A percentile compares a stretch with the other conserved stretches of the same genome.
phyloP scores from a whole-genome alignment of 352 stramenopile genomes.

The Pythium volutum region DNA sequence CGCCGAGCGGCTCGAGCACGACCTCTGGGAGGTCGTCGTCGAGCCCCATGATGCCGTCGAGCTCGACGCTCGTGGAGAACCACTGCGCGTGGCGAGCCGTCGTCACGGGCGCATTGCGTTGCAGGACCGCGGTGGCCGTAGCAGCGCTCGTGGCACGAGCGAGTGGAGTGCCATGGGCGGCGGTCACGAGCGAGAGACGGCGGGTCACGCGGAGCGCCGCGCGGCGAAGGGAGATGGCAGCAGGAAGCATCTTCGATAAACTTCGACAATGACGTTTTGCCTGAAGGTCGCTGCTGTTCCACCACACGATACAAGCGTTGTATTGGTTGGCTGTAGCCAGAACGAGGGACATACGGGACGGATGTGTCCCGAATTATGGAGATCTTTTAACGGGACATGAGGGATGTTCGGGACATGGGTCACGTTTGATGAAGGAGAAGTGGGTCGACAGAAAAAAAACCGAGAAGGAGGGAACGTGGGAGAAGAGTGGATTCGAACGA shows the following conservation, averaged over 20 bases:
- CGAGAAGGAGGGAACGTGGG: background rate
- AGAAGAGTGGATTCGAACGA: conserved; percentile 2
- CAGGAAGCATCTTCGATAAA: conserved; percentile 28
- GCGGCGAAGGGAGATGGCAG: conserved; percentile 30
- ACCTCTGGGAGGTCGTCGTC: conserved; percentile 41
- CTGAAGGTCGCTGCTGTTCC: conserved; percentile 7
- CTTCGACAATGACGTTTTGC: conserved; percentile 6
- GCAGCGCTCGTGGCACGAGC: background rate
- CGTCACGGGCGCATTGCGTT: background rate
- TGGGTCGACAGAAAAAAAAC: background rate
- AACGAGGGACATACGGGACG: conserved; percentile 20
- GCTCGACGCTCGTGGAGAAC: conserved; percentile 17
- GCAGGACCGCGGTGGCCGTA: background rate
- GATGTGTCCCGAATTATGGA: conserved; percentile 19
- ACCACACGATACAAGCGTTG: conserved; percentile 7
- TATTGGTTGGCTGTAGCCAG: conserved; percentile 26
- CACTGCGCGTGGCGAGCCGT: conserved; percentile 1
- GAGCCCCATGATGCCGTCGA: conserved; percentile 1
- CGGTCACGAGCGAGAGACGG: conserved; percentile 1
- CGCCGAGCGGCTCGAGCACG: conserved; percentile 47
- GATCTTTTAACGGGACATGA: background rate
- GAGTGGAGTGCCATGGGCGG: background rate
- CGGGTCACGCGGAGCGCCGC: conserved; percentile 17
- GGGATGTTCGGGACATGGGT: conserved; percentile 6
- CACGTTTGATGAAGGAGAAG: background rate